These are phyloP conservation scores for Abrus pulchellus DNA, from an alignment of 306 rosid species.

Conservation along the genomic window DNA sequence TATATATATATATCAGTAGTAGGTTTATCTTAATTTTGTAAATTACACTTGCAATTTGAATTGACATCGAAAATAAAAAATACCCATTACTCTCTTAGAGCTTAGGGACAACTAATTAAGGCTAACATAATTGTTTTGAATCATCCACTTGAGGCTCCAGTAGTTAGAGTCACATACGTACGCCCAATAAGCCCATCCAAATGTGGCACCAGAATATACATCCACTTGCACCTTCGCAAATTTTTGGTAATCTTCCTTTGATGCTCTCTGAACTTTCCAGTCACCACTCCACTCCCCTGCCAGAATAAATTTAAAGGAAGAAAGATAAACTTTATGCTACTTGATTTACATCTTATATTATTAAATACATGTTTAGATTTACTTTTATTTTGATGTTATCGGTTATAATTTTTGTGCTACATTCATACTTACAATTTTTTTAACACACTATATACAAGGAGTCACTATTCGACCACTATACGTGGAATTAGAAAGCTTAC, in stretches of 20 bases:
- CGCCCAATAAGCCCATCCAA: constrained; percentile 79
- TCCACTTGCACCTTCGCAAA: constrained; percentile 53
- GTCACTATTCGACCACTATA: no score
- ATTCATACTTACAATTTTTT: no score
- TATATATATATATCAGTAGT: not conserved
- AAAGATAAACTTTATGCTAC: no score
- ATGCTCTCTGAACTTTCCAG: constrained; percentile 49
- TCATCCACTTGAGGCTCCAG: constrained; percentile 72
- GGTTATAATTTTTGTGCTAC: no score
- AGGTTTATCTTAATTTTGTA: constrained; percentile 19
- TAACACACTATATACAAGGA: no score
- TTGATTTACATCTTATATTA: no score
- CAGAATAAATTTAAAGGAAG: not conserved
- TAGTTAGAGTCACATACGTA: constrained; percentile 55
- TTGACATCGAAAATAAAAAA: constrained; percentile 5
- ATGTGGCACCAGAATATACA: constrained; percentile 63
- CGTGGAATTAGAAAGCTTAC: constrained; percentile 40
- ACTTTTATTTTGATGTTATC: no score
- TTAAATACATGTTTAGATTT: no score
- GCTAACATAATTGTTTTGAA: constrained; percentile 50
- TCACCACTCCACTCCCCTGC: constrained; percentile 76
- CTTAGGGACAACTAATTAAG: not conserved
- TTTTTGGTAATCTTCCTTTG: constrained; percentile 52
- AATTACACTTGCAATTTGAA: constrained; percentile 29
- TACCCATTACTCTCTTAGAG: not conserved